Conservation (phyloP, 2,329 filamentous ascomycete species). For the Teratosphaeriaceae sp. region DNA sequence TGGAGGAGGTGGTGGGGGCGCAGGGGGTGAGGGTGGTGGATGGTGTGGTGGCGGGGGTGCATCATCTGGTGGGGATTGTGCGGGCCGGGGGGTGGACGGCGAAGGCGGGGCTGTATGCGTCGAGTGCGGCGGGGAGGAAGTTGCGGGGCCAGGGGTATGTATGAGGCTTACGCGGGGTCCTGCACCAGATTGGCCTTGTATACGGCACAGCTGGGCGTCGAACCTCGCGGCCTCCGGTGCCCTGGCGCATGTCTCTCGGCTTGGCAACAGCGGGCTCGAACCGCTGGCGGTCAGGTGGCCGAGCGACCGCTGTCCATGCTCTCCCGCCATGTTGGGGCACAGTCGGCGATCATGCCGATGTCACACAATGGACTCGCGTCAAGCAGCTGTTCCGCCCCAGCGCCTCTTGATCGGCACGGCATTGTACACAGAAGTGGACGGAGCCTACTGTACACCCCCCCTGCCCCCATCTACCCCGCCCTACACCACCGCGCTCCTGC, state of each 20-base stretch:
- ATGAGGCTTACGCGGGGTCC: constrained; percentile 19
- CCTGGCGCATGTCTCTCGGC: too few relatives aligned
- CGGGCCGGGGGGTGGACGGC: constrained; percentile 41
- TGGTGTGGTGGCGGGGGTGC: constrained; percentile 44
- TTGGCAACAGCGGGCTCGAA: too few relatives aligned
- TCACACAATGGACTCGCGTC: too few relatives aligned
- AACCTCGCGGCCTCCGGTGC: too few relatives aligned
- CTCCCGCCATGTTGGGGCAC: too few relatives aligned
- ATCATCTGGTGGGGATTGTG: constrained; percentile 41
- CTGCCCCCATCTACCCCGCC: neutral
- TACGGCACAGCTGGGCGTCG: too few relatives aligned
- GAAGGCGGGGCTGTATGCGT: constrained; percentile 39
- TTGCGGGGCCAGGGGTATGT: constrained; percentile 37
- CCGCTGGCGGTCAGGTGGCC: too few relatives aligned
- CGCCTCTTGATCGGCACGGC: neutral
- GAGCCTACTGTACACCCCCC: neutral
- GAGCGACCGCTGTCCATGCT: too few relatives aligned
- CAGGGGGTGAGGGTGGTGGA: constrained; percentile 45
- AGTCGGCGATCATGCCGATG: too few relatives aligned
- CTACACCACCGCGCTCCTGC: neutral
- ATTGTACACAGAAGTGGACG: neutral
- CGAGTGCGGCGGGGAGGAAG: constrained; percentile 32
- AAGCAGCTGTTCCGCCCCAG: too few relatives aligned
- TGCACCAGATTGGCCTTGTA: too few relatives aligned
- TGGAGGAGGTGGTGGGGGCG: constrained; percentile 41